Evolutionary conservation across 169 alveolate genomes (phyloP), one percentile per base, ranked within the genome.

Genomic region (Theileria equi): DNA sequence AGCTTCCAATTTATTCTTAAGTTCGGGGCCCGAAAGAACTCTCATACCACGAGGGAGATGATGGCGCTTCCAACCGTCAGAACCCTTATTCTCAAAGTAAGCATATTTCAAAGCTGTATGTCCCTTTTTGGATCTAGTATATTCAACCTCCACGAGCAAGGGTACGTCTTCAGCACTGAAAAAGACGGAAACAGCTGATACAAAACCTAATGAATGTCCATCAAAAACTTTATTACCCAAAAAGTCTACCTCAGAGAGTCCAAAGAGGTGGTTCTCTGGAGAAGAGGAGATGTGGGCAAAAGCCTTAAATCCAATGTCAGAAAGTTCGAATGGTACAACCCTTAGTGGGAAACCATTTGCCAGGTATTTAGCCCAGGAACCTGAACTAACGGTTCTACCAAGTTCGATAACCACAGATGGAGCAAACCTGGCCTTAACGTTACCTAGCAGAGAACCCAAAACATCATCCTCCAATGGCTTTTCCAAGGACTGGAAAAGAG

Each of bases 101-200:
- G n/a, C n/a, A n/a, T n/a, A n/a, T n/a, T n/a, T n/a, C n/a, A n/a
- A n/a, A n/a, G n/a, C n/a, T n/a, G n/a, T n/a, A n/a, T n/a, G n/a
- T n/a, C n/a, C n/a, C 21, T 50, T 50, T 38, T 50, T 50, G 45
- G 34, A n/a, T 43, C 16, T 21, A 0, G 61, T 50, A 38, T 43
- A 50, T 21, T 50, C 61, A 5, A 50, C 61, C 34, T 50, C 61
- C 29, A 50, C 40, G 16, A 50, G 61, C 25, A 50, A 43, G 17
- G 61, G 61, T 38, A 50, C 28, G 8, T 21, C 11, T 17, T 50
- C 41, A 17, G 34, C 21, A 50, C 34, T 32, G 17, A 43, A 17
- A 43, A 50, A 2, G 2, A 50, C 61, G 25, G 25, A 31, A 31
- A 50, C 61, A n/a, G 6, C 25, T 38, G 21, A 43, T 17, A 32